Evolutionary conservation across 345 rosid species (phyloP).

Genomic region (Gossypium sturtianum): DNA sequence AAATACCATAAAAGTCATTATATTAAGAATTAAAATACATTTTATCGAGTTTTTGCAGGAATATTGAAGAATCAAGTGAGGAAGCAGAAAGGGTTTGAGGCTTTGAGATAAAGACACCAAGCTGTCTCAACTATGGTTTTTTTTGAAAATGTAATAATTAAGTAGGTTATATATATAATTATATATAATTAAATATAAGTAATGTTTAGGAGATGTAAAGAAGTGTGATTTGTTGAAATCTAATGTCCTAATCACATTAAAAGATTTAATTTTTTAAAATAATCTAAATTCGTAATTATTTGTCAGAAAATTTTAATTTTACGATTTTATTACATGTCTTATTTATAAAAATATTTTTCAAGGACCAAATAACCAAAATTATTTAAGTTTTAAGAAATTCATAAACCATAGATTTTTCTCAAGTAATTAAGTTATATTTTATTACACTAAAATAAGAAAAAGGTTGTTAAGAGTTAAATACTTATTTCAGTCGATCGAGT

Average conservation of each 20-base stretch:
- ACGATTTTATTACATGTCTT: too few species aligned
- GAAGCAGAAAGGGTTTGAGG: slow-evolving; percentile 45
- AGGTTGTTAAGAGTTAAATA: too few species aligned
- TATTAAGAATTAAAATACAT: too few species aligned
- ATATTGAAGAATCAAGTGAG: slow-evolving; percentile 40
- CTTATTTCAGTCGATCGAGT: too few species aligned
- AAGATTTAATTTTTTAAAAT: too few species aligned
- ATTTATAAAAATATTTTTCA: too few species aligned
- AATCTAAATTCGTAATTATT: not conserved
- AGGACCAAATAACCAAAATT: too few species aligned
- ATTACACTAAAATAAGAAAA: too few species aligned
- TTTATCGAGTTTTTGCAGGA: slow-evolving; percentile 31
- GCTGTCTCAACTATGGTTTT: slow-evolving; percentile 12
- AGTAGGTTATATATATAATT: slow-evolving; percentile 4
- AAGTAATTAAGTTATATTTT: too few species aligned
- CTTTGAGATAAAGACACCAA: slow-evolving; percentile 19
- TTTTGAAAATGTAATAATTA: slow-evolving; percentile 6
- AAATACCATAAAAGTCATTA: too few species aligned
- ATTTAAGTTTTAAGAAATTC: too few species aligned
- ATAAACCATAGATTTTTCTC: too few species aligned
- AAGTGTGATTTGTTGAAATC: slow-evolving; percentile 18
- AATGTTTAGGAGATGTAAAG: slow-evolving; percentile 11
- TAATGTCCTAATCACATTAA: not conserved
- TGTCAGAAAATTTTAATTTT: not conserved
- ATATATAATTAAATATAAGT: slow-evolving; percentile 11